Base-by-base conservation (phyloP, 192 early-diverging fungal genomes). In the Ambispora gerdemannii region DNA sequence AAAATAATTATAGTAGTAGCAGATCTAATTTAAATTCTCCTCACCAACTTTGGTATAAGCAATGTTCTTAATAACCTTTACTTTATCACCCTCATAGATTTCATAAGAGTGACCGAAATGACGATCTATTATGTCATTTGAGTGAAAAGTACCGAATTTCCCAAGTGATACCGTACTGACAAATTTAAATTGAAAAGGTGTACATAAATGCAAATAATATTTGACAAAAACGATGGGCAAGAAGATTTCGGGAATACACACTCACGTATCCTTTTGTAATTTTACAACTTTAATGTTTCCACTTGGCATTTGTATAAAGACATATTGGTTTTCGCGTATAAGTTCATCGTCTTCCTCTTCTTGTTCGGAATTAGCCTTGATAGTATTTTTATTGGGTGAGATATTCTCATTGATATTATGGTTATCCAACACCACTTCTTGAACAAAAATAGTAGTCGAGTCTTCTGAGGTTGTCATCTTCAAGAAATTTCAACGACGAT, bases 91-190 rank as follows among this genome's bases (percentile, higher is more conserved):
- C 74, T 87, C 88, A 55, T 83, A 80, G 28, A 95, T 93, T 77
- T 95, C 93, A 50, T 89, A 96, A 0, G 90, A 89, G 38, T 92
- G 77, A 34, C 92, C 92, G 77, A 88, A 96, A 1, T 89, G 83
- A 43, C 84, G 78, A 2, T 93, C 96, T 59, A 98, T 89, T 20
- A 98, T 79, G 67, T 85, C 89, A 70, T 89, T 83, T 10, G 86
- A 83, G 62, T 85, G 74, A 80, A 96, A 95, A 32, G 81, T 81
- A 34, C 96, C 96, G 82, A 98, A 96, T 77, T 96, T 98, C 59
- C 96, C 96, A 33, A 98, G 75, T 13, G 81, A 80, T n/a, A 91
- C 73, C 4, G 73, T 81, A 4, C 82, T 86, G 67, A 63, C 27
- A 52, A 13, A 32, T 53, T 36, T n/a, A 61, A 15, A 27, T 38